phyloP scores from a whole-genome alignment of 2,329 filamentous ascomycete species.

The Cercospora sojina region DNA sequence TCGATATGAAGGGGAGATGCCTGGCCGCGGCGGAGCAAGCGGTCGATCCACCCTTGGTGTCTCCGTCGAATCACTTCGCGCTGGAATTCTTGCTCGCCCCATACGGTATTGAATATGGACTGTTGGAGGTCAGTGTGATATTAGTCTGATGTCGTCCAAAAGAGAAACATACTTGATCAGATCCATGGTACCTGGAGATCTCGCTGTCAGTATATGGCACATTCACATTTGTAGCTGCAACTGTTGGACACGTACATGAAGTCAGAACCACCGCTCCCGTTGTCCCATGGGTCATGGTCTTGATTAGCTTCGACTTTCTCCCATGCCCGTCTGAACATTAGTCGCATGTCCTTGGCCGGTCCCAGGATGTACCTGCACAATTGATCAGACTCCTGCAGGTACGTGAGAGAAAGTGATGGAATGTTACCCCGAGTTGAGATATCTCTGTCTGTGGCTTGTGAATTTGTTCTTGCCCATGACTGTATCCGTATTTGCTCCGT shows the following conservation, averaged over 20 bases:
- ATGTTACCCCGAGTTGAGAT: conserved; percentile 28
- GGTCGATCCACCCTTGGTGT: conserved; percentile 19
- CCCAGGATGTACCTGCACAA: conserved; percentile 26
- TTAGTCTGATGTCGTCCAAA: not conserved
- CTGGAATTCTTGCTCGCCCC: conserved; percentile 36
- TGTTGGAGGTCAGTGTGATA: conserved; percentile 22
- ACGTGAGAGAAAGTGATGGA: not conserved
- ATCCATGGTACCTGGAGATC: conserved; percentile 2
- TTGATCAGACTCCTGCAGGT: not conserved
- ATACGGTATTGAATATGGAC: conserved; percentile 31
- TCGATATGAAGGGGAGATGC: conserved; percentile 22
- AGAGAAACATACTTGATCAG: conserved; percentile 3
- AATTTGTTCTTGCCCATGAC: conserved; percentile 41
- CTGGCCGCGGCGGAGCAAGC: conserved; percentile 16
- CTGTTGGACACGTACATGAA: conserved; percentile 22
- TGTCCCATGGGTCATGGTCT: conserved; percentile 28
- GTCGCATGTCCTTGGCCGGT: conserved; percentile 29
- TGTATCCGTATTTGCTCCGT: conserved; percentile 37
- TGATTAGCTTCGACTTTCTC: conserved; percentile 27
- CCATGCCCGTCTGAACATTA: conserved; percentile 27
- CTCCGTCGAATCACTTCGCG: conserved; percentile 31
- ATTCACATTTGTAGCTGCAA: too few relatives aligned
- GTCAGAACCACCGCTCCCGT: conserved; percentile 28
- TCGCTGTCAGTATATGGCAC: not conserved
- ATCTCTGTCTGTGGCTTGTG: conserved; percentile 30